Percentiles rank a stretch among this genome's conserved stretches.
These are phyloP conservation scores for Cladobotryum protrusum DNA, from an alignment of 2,329 filamentous ascomycete genomes.

Conservation along the genomic window DNA sequence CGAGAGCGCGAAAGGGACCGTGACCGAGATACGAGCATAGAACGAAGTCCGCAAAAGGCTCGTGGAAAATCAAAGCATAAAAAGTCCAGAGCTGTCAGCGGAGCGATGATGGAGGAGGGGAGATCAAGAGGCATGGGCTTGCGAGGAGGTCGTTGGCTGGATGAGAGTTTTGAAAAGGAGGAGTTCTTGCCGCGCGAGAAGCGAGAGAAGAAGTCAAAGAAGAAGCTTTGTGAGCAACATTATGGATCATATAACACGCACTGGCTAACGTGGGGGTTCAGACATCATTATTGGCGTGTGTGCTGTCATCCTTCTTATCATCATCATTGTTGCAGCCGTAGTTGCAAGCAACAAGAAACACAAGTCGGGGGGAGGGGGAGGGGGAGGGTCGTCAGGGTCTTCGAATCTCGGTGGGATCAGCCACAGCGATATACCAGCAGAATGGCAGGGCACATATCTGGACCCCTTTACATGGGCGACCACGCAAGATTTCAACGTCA, in stretches of 20 bases:
- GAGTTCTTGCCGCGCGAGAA: slow-evolving; percentile 36
- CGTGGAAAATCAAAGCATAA: slow-evolving; percentile 35
- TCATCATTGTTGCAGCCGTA: slow-evolving; percentile 61
- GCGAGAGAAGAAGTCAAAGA: slow-evolving; percentile 43
- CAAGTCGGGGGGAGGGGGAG: slow-evolving; percentile 13
- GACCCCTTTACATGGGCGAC: slow-evolving; percentile 92
- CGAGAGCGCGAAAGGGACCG: slow-evolving; percentile 10
- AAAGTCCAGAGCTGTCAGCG: slow-evolving; percentile 62
- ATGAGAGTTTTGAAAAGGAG: slow-evolving; percentile 44
- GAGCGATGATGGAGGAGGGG: slow-evolving; percentile 63
- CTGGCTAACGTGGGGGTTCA: slow-evolving; percentile 24
- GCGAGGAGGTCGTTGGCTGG: slow-evolving; percentile 37
- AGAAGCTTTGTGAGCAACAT: slow-evolving; percentile 53
- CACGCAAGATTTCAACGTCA: slow-evolving; percentile 86
- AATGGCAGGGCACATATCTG: slow-evolving; percentile 67
- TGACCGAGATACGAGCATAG: slow-evolving; percentile 11
- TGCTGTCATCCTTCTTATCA: slow-evolving; percentile 54
- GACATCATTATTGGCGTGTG: slow-evolving; percentile 51
- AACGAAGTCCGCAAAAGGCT: slow-evolving; percentile 16
- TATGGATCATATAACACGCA: neutral
- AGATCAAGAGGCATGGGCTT: slow-evolving; percentile 31
- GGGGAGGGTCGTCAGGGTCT: slow-evolving; percentile 23
- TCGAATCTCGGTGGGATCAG: slow-evolving; percentile 44
- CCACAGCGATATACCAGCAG: slow-evolving; percentile 52
- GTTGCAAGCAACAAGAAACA: slow-evolving; percentile 54